phyloP scores from a whole-genome alignment of 305 asterid genomes.

The Fraxinus baroniana region DNA sequence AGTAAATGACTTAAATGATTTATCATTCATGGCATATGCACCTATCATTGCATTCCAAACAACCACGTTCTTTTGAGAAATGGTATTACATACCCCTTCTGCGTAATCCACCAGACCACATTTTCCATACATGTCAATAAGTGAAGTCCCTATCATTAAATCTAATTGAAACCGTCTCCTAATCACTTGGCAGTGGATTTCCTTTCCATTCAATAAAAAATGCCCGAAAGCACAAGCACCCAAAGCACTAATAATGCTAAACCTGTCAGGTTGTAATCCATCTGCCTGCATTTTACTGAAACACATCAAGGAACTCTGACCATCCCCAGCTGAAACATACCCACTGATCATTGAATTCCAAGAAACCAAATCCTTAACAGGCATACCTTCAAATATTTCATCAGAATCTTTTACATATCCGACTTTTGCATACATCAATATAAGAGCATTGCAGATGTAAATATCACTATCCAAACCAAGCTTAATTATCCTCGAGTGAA shows the following conservation, averaged over 20 bases:
- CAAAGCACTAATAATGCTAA: constrained; percentile 43
- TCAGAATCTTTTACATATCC: constrained; percentile 44
- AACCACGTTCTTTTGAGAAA: constrained; percentile 40
- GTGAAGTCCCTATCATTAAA: constrained; percentile 54
- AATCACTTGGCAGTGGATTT: constrained; percentile 48
- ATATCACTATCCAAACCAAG: constrained; percentile 55
- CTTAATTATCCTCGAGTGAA: constrained; percentile 48
- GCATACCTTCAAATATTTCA: constrained; percentile 49
- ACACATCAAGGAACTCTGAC: constrained; percentile 39
- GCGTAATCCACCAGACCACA: constrained; percentile 48
- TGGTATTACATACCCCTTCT: constrained; percentile 35
- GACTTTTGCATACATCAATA: constrained; percentile 57
- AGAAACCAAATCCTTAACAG: constrained; percentile 50
- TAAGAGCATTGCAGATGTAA: constrained; percentile 55
- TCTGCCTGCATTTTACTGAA: constrained; percentile 43
- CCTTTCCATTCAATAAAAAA: constrained; percentile 47
- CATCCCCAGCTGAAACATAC: constrained; percentile 46
- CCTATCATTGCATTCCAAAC: constrained; percentile 63
- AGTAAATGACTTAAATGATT: constrained; percentile 36
- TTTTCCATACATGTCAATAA: constrained; percentile 69
- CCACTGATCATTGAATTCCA: constrained; percentile 75
- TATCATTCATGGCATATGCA: constrained; percentile 38
- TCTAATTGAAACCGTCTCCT: constrained; percentile 45
- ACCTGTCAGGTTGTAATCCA: constrained; percentile 42
- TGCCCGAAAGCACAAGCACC: constrained; percentile 46